phyloP scores from a whole-genome alignment of 2,329 filamentous ascomycete genomes.

The Atkinsonella texensis region DNA sequence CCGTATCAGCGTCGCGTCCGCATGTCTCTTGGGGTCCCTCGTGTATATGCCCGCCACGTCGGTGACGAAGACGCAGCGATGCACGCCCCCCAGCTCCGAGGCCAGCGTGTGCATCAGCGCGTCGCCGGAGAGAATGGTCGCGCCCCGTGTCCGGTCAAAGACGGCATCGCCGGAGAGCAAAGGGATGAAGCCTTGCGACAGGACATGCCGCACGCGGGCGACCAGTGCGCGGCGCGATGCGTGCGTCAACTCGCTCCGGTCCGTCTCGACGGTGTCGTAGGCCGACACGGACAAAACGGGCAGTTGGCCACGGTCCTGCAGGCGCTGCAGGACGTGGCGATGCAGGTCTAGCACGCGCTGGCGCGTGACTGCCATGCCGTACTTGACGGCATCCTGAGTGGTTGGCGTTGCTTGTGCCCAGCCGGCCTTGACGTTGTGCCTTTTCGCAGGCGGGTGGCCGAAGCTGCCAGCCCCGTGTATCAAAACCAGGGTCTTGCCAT shows the following conservation, averaged over 20 bases:
- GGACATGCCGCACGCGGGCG: neutral
- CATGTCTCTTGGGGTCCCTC: neutral
- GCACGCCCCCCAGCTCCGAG: neutral
- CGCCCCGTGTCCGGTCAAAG: neutral
- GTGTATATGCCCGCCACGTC: constrained; percentile 5
- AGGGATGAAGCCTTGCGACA: constrained; percentile 2
- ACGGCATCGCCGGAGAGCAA: constrained; percentile 5
- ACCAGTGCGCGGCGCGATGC: neutral
- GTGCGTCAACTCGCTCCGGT: neutral
- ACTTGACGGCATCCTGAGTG: neutral
- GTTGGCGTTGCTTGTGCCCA: neutral
- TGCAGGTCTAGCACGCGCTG: constrained; percentile 2
- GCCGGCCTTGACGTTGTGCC: constrained; percentile 1
- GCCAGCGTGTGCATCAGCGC: constrained; percentile 3
- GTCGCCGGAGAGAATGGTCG: constrained; percentile 5
- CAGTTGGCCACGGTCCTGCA: neutral
- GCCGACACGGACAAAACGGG: constrained; percentile 4
- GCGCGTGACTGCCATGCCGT: constrained; percentile 3
- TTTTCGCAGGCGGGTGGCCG: constrained; percentile 2
- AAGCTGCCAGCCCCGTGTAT: constrained; percentile 5
- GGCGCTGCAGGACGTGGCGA: constrained; percentile 1
- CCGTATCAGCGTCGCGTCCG: neutral
- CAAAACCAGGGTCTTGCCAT: neutral
- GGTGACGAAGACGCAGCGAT: constrained; percentile 4
- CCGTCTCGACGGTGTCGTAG: constrained; percentile 5